A percentile compares a stretch with the other conserved stretches of the same genome.
Conservation (phyloP, 805 yeast genomes). For the Danielozyma ontarioensis region DNA sequence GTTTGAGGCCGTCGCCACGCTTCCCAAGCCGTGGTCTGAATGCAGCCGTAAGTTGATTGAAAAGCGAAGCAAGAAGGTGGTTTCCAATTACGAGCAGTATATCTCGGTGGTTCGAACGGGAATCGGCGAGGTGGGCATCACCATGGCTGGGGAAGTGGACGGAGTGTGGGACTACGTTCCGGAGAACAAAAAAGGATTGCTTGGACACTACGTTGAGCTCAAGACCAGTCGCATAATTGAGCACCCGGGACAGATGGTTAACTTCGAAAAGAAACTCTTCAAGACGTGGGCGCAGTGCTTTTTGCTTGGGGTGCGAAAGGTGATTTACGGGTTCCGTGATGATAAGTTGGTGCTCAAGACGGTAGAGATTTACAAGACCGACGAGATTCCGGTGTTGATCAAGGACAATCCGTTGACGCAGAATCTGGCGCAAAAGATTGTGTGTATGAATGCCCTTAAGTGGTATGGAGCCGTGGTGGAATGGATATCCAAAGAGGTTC, state of each 20-base stretch:
- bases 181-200: conserved; percentile 23
- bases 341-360: conserved; percentile 56
- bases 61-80: conserved; percentile 51
- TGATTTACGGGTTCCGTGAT: conserved; percentile 85
- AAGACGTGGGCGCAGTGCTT: conserved; percentile 93
- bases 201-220: conserved; percentile 77
- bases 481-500: conserved; percentile 57
- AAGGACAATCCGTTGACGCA: conserved; percentile 44
- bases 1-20: conserved; percentile 74
- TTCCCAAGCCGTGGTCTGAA: conserved; percentile 70
- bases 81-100: conserved; percentile 73
- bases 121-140: conserved; percentile 62
- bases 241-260: conserved; percentile 51
- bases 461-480: conserved; percentile 84
- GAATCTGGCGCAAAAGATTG: conserved; percentile 38
- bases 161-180: conserved; percentile 83
- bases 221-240: conserved; percentile 63
- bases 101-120: conserved; percentile 80
- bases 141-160: conserved; percentile 89
- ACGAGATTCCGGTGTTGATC: conserved; percentile 67
- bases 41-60: conserved; percentile 66
- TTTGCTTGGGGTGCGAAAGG: conserved; percentile 73
- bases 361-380: conserved; percentile 73
- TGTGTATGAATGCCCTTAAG: conserved; percentile 73
- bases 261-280: conserved; percentile 72